phyloP scores from a whole-genome alignment of 176 grass and related monocot genomes.

The Cymbopogon citratus region DNA sequence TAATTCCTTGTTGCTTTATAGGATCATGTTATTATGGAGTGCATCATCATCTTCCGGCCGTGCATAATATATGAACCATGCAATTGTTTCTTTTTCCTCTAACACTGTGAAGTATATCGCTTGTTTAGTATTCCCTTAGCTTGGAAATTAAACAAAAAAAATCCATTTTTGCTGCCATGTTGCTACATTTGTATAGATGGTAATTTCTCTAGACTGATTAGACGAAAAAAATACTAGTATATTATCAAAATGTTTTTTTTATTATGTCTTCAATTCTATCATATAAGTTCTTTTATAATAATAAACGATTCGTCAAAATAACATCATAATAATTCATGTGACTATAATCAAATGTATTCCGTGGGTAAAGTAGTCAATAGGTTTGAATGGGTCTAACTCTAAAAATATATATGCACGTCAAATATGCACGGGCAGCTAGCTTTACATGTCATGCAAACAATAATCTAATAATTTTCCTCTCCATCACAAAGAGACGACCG shows the following conservation, averaged over 20 bases:
- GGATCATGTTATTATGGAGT: no score
- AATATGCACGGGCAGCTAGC: neutral
- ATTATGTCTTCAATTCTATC: neutral
- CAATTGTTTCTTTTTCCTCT: no score
- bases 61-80: no score
- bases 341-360: no score
- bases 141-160: neutral
- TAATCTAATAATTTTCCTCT: neutral
- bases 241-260: no score
- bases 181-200: neutral
- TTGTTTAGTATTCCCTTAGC: neutral
- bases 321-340: no score
- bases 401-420: neutral
- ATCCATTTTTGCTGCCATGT: neutral
- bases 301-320: neutral
- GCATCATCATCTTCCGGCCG: no score
- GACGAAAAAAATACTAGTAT: neutral
- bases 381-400: neutral
- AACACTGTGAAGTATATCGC: no score
- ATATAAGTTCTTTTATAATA: neutral
- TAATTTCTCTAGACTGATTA: neutral
- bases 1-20: neutral
- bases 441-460: constrained; percentile 26
- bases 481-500: neutral
- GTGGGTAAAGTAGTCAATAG: neutral